Conservation (phyloP, 1,139 yeast species). For the Taphrina populina region DNA sequence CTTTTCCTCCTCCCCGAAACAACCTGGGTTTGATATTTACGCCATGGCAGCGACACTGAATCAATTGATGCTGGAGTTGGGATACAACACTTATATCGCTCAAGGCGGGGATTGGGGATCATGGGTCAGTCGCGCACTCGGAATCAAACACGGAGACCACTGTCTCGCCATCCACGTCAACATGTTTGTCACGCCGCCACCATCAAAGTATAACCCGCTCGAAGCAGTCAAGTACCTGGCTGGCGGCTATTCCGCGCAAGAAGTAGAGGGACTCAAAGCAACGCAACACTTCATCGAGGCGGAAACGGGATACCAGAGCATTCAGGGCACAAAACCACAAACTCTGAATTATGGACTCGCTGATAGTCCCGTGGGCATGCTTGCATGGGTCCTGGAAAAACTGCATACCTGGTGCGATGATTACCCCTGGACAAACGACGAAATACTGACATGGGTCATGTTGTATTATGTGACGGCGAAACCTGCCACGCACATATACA, state of each 20-base stretch:
- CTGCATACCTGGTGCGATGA: slow-evolving; percentile 23
- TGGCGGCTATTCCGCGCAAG: slow-evolving; percentile 15
- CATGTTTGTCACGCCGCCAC: slow-evolving; percentile 30
- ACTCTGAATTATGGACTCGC: slow-evolving; percentile 28
- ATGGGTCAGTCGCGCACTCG: slow-evolving; percentile 22
- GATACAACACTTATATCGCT: slow-evolving; percentile 23
- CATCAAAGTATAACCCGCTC: slow-evolving; percentile 23
- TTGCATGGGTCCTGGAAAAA: slow-evolving; percentile 34
- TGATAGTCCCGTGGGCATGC: slow-evolving; percentile 33
- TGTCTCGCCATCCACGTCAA: slow-evolving; percentile 33
- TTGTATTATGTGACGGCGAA: slow-evolving; percentile 23
- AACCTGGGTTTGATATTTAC: slow-evolving; percentile 26
- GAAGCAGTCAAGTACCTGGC: slow-evolving; percentile 25
- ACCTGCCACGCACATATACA: slow-evolving; percentile 33
- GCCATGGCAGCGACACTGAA: slow-evolving; percentile 28
- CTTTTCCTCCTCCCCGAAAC: slow-evolving; percentile 22
- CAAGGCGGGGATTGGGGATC: slow-evolving; percentile 35
- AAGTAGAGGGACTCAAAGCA: slow-evolving; percentile 2
- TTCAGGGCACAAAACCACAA: slow-evolving; percentile 32
- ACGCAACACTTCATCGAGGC: slow-evolving; percentile 10
- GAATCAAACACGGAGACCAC: slow-evolving; percentile 11
- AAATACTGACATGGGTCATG: slow-evolving; percentile 31
- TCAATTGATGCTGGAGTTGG: slow-evolving; percentile 30
- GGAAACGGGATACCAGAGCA: slow-evolving; percentile 30
- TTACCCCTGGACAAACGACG: slow-evolving; percentile 28